Conservation (phyloP, 345 rosid genomes). For the Salix caprea region DNA sequence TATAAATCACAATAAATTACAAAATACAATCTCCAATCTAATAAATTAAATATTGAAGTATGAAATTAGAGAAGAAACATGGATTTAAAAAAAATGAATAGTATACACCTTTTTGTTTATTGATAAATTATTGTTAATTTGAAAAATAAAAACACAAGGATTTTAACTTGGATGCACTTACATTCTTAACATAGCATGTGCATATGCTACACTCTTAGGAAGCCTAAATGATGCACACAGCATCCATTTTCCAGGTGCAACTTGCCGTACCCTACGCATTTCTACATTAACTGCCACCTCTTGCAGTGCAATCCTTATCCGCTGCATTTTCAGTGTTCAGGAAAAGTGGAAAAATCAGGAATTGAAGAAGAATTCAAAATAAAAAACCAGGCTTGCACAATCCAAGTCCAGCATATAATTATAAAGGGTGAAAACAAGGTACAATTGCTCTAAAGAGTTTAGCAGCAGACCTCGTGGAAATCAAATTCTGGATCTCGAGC, state of each 20-base stretch:
- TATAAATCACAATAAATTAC: too few species aligned
- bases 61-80: too few species aligned
- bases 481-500: slow-evolving; percentile 90
- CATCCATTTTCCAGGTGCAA: slow-evolving; percentile 96
- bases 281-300: slow-evolving; percentile 77
- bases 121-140: too few species aligned
- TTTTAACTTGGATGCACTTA: neutral
- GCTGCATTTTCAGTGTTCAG: slow-evolving; percentile 38
- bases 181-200: slow-evolving; percentile 15
- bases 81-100: too few species aligned
- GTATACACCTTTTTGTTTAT: too few species aligned
- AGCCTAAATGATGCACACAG: slow-evolving; percentile 75
- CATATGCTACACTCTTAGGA: slow-evolving; percentile 67
- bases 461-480: slow-evolving; percentile 65
- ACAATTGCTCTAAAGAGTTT: neutral
- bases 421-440: neutral
- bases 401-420: neutral
- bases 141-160: too few species aligned
- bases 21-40: too few species aligned
- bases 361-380: neutral
- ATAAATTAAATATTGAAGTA: too few species aligned
- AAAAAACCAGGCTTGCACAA: neutral
- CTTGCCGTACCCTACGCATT: slow-evolving; percentile 65
- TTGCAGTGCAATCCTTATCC: slow-evolving; percentile 61
- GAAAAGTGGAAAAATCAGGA: neutral